Percentiles rank a stretch among this genome's conserved stretches.
phyloP scores from a whole-genome alignment of 257 asterid species.

The Solanum chiquidenum region DNA sequence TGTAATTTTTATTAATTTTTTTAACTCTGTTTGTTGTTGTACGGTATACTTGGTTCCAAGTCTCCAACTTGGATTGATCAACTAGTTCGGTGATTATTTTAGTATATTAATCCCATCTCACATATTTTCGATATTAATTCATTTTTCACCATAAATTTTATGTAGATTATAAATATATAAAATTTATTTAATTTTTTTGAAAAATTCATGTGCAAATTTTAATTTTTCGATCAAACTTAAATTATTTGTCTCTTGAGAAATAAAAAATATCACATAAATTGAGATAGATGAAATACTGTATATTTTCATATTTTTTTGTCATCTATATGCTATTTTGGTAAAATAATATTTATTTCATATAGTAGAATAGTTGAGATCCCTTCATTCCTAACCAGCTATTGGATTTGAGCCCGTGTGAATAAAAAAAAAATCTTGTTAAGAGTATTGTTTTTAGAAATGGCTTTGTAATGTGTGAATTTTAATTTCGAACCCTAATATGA shows the following conservation, averaged over 20 bases:
- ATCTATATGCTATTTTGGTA: neutral
- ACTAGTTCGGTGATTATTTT: neutral
- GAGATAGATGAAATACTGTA: neutral
- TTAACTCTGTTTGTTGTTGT: neutral
- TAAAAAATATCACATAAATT: too few relatives aligned
- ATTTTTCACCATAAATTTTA: too few relatives aligned
- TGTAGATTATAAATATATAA: too few relatives aligned
- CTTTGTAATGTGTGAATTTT: neutral
- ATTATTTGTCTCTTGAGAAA: too few relatives aligned
- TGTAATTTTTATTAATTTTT: neutral
- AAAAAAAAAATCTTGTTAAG: neutral
- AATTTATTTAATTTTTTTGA: too few relatives aligned
- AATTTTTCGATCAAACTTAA: too few relatives aligned
- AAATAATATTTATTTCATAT: neutral
- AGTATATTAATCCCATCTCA: neutral
- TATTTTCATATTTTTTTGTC: neutral
- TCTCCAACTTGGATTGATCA: neutral
- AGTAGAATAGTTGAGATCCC: neutral
- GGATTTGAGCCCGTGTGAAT: neutral
- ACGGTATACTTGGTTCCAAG: neutral
- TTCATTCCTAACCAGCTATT: neutral
- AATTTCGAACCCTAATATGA: neutral
- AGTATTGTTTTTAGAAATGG: fast-evolving
- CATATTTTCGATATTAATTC: too few relatives aligned
- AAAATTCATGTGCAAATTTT: too few relatives aligned